Evolutionary conservation across 2,329 filamentous ascomycete species (phyloP).

Genomic region (Diplodia mutila): DNA sequence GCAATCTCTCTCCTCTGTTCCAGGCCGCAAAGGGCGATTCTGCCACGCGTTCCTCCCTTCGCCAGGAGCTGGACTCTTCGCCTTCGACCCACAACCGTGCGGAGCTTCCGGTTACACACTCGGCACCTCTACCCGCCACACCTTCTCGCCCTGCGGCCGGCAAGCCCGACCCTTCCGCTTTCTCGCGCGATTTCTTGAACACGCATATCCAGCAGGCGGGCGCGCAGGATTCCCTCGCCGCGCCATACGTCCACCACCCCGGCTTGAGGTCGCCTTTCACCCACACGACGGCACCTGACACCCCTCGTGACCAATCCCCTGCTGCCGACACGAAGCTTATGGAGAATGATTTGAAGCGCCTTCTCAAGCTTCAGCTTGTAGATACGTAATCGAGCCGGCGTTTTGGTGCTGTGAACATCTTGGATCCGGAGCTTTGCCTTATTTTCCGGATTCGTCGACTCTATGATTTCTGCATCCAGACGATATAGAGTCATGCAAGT

Average conservation of each 20-base stretch:
- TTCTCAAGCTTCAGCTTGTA: slow-evolving; percentile 38
- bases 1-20: slow-evolving; percentile 55
- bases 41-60: slow-evolving; percentile 48
- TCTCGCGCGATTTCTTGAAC: slow-evolving; percentile 39
- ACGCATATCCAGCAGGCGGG: slow-evolving; percentile 34
- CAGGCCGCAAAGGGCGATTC: slow-evolving; percentile 51
- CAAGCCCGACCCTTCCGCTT: slow-evolving; percentile 30
- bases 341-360: slow-evolving; percentile 47
- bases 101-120: neutral
- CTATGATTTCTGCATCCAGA: slow-evolving; percentile 9
- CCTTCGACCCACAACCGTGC: slow-evolving; percentile 3
- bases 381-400: slow-evolving; percentile 24
- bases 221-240: slow-evolving; percentile 14
- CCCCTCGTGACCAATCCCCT: slow-evolving; percentile 10
- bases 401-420: slow-evolving; percentile 21
- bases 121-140: slow-evolving; percentile 12
- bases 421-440: slow-evolving; percentile 22
- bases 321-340: slow-evolving; percentile 39
- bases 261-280: slow-evolving; percentile 21
- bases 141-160: slow-evolving; percentile 27
- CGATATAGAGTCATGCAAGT: slow-evolving; percentile 21
- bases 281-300: slow-evolving; percentile 5
- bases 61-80: slow-evolving; percentile 44
- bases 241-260: slow-evolving; percentile 28
- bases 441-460: slow-evolving; percentile 20